phyloP scores from a whole-genome alignment of 192 early-diverging fungal species.

The Podila epicladia region DNA sequence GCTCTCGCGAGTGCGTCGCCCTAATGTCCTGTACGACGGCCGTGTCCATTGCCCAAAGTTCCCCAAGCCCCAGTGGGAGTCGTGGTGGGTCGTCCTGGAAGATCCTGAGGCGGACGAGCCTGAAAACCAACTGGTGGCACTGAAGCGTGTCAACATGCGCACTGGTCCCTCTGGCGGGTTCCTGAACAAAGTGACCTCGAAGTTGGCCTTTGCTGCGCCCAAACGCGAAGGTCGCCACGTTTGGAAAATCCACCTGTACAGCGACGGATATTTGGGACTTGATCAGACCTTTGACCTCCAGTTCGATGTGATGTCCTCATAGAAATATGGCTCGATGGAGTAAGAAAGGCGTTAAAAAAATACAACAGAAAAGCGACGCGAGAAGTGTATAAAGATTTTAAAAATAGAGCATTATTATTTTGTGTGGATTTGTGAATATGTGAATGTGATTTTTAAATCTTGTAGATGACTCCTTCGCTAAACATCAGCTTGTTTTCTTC shows the following conservation, averaged over 20 bases:
- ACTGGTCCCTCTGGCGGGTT: constrained; percentile 57
- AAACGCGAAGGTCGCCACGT: constrained; percentile 65
- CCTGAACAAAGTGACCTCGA: constrained; percentile 50
- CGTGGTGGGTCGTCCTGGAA: constrained; percentile 92
- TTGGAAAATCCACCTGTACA: constrained; percentile 68
- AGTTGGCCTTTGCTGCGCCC: constrained; percentile 73
- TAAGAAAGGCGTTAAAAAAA: no score
- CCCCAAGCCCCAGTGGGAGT: constrained; percentile 92
- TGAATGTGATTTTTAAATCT: constrained; percentile 61
- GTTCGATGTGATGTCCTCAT: constrained; percentile 41
- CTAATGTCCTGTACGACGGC: constrained; percentile 49
- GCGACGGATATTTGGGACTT: constrained; percentile 84
- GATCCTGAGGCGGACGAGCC: constrained; percentile 65
- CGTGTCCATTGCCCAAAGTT: constrained; percentile 86
- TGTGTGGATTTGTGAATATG: no score
- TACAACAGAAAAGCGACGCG: no score
- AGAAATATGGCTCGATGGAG: no score
- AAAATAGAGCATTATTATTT: no score
- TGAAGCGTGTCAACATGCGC: constrained; percentile 82
- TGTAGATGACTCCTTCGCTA: constrained; percentile 69
- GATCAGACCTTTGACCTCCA: constrained; percentile 68
- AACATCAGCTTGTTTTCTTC: constrained; percentile 78
- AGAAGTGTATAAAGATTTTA: not conserved
- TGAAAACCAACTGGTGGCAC: constrained; percentile 63
- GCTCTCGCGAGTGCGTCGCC: constrained; percentile 13